Base-by-base conservation (phyloP, 306 rosid genomes). In the Psophocarpus tetragonolobus region DNA sequence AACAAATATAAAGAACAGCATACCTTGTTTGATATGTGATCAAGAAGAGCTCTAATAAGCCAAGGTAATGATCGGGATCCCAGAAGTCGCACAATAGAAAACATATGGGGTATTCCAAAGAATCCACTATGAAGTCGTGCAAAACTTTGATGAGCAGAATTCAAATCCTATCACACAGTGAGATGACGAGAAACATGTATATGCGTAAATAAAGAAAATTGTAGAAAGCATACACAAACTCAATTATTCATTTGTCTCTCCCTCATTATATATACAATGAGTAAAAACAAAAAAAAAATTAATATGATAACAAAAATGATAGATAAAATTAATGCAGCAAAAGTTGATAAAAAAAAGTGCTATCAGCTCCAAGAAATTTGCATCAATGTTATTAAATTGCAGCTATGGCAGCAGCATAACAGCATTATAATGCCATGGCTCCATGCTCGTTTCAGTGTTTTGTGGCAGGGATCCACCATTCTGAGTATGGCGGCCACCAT, bases 31-130 rank as follows among this genome's bases (percentile, higher is more conserved):
- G 98, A 95, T 87, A 92, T 82, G 82, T 92, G 98, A 87, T 95
- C 98, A 27, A 95, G 93, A 82, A 95, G 97, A 47, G 95, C 95
- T 78, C 98, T 90, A 42, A 95, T 90, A 70, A 95, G 92, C 98
- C 98, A 92, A 15, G 97, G 98, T 86, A 95, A 87, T 80, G 98
- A 92, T 87, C 97, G 90, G 68, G 98, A 91, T 76, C 98, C 98
- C 71, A 95, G 76, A 72, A 95, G 92, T 85, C 88, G 90, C 64
- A 83, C 92, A 80, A 89, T 82, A 29, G 97, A 89, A 83, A 88
- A 89, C 91, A 92, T 90, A 87, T 95, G 97, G 71, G 97, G 93
- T 74, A 91, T 85, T 83, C 98, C 98, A 86, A 92, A 95, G 87
- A 95, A 95, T 77, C 98, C 98, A 85, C 97, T 80, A 85, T 95